Evolutionary conservation across 1,284 basidiomycete species (phyloP), one percentile per base, ranked within the genome.

Genomic region (Cryptococcus amylolentus): DNA sequence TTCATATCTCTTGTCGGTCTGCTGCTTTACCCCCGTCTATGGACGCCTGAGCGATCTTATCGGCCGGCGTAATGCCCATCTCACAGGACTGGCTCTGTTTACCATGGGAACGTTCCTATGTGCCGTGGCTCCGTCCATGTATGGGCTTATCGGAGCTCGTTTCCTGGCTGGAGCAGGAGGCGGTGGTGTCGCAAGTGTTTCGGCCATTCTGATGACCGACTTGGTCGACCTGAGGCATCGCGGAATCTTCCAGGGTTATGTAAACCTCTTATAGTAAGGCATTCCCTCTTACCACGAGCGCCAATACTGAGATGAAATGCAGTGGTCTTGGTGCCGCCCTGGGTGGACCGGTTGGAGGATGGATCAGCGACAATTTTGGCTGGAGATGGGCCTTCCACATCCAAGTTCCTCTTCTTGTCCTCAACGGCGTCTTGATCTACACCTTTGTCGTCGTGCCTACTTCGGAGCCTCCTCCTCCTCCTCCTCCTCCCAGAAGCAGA

Each of bases 161-260:
- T 85, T 86, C 14, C 73, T 93, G 45, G 90, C 91, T 38, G 91
- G 91, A 46, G 89, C 92, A 84, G 91, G 91, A 54, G 90, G 91
- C 55, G 72, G 68, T 13, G 72, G 72, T 7, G 60, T 73, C 3
- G 63, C 58, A 7, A 68, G 59, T 41, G 69, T 75, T 23, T 66
- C 68, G 7, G 64, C 61, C 2, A 74, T 75, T 46, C 63, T 78
- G 38, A 60, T 78, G 43, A 69, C 65, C 9, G 77, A 78, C 57
- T 60, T 76, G 31, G 73, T 94, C 55, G 88, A 89, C 37, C 74
- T 94, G 84, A 88, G 70, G 79, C 85, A 89, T 59, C 82, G 91
- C 58, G 91, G 91, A 4, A 75, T 94, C n/a, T 92, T 90, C 70
- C 91, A 94, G 76, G 91, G 91, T 56, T 83, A 90, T 80, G 86